Percentiles rank a stretch among this genome's conserved stretches.
Evolutionary conservation across 2,329 filamentous ascomycete genomes (phyloP).

Genomic region (Aspergillus candidus): DNA sequence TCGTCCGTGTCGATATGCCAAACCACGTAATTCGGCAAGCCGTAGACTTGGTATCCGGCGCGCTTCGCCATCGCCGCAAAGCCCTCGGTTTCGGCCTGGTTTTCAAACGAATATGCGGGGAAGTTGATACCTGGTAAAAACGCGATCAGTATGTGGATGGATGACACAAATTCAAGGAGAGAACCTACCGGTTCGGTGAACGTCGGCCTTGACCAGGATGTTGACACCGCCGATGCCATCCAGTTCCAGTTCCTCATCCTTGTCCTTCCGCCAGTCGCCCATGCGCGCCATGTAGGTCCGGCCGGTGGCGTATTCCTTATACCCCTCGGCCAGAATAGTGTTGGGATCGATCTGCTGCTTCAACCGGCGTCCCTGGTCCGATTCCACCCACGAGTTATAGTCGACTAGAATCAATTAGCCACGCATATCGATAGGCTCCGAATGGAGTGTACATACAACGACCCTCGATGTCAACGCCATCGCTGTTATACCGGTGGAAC

Average conservation of each 20-base stretch:
- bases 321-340: conserved; percentile 84
- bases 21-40: conserved; percentile 93
- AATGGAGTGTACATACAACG: conserved; percentile 61
- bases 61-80: conserved; percentile 98
- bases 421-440: conserved; percentile 3
- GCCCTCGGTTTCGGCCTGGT: conserved; percentile 97
- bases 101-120: conserved; percentile 92
- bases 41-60: conserved; percentile 86
- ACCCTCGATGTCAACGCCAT: conserved; percentile 82
- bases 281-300: conserved; percentile 83
- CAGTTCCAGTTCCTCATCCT: conserved; percentile 84
- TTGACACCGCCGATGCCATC: conserved; percentile 97
- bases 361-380: conserved; percentile 72
- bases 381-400: conserved; percentile 98
- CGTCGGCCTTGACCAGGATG: conserved; percentile 95
- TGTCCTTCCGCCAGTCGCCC: conserved; percentile 88
- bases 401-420: conserved; percentile 58
- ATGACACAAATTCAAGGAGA: conserved; percentile 13
- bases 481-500: conserved; percentile 50
- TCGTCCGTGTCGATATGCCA: conserved; percentile 98
- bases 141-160: no score
- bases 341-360: conserved; percentile 69
- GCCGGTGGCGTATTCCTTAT: conserved; percentile 87
- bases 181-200: conserved; percentile 77
- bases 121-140: conserved; percentile 78